These are phyloP conservation scores for Myxozyma melibiosi DNA, from an alignment of 805 yeast genomes.

Conservation along the genomic window DNA sequence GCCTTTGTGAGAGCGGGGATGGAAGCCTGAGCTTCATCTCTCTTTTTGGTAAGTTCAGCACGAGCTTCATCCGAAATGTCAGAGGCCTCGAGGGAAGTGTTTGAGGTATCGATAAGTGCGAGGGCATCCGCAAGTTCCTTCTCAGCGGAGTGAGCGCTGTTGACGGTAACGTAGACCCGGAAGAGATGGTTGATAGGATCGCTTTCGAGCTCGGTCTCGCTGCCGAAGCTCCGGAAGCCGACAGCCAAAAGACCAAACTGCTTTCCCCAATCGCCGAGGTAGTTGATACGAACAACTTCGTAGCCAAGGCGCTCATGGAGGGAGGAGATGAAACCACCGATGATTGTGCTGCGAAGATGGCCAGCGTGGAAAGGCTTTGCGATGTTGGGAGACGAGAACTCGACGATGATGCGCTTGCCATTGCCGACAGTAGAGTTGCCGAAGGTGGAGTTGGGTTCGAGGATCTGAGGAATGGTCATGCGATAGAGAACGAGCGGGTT, in stretches of 20 bases:
- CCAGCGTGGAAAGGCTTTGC: slow-evolving; percentile 99
- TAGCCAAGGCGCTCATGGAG: slow-evolving; percentile 89
- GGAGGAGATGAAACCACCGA: slow-evolving; percentile 93
- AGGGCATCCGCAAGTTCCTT: slow-evolving; percentile 53
- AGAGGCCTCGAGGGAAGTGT: slow-evolving; percentile 14
- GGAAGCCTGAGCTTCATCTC: slow-evolving; percentile 9
- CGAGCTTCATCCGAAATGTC: slow-evolving; percentile 39
- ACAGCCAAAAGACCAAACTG: slow-evolving; percentile 95
- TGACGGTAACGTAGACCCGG: slow-evolving; percentile 87
- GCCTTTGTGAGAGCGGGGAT: slow-evolving; percentile 26
- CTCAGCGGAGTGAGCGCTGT: slow-evolving; percentile 71
- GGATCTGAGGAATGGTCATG: slow-evolving; percentile 68
- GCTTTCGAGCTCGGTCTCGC: slow-evolving; percentile 63
- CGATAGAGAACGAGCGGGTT: slow-evolving; percentile 65
- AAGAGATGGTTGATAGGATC: slow-evolving; percentile 95
- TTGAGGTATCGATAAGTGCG: slow-evolving; percentile 51
- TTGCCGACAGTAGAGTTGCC: slow-evolving; percentile 77
- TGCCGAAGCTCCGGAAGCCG: slow-evolving; percentile 85
- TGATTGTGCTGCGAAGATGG: slow-evolving; percentile 94
- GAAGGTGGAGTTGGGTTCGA: slow-evolving; percentile 54
- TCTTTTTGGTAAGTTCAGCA: slow-evolving; percentile 4
- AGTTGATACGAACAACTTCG: slow-evolving; percentile 90
- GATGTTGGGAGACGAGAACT: slow-evolving; percentile 96
- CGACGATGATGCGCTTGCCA: slow-evolving; percentile 73
- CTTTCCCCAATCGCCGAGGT: slow-evolving; percentile 99